Evolutionary conservation across 1,284 basidiomycete species (phyloP), one percentile per base, ranked within the genome.

Genomic region (Bondarzewia mesenterica): DNA sequence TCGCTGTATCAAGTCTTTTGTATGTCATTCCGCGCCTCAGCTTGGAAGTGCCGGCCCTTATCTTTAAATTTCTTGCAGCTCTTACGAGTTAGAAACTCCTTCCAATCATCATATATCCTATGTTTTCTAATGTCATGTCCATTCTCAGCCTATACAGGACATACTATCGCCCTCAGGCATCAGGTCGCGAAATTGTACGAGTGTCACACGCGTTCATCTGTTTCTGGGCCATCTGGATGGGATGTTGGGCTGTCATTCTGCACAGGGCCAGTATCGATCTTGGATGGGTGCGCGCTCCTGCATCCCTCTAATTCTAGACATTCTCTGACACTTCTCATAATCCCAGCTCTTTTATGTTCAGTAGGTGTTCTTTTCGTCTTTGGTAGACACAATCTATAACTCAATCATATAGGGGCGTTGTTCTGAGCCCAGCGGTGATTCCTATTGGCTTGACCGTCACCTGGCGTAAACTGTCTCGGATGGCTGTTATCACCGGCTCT

Each of bases 121-220:
- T 26, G 7, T 4, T 14, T 20, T 63, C 61, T 44, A 29, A 62
- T 23, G 14, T 39, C 15, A 43, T 16, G 36, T n/a, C 15, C 25
- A 37, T 10, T 45, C 12, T 10, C 32, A 64, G 60, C 47, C 39
- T 88, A 7, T 89, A 83, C 63, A 76, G 85, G 64, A 78, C 75
- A 16, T 86, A 85, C 54, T 74, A 78, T 53, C 76, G 81, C 43
- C 82, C 81, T 1, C 63, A 69, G 12, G 84, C 85, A 0, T 77
- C 69, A 18, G 78, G 82, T 46, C 64, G 64, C 10, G 79, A 86
- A 59, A 74, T 87, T 36, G 65, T 88, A 44, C 68, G 71, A 68
- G 80, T 70, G 52, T 71, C 55, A 63, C 80, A 73, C 72, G 74
- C 57, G 35, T 76, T 77, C 48, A 72, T 78, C 44, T 74, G 70